Conservation (phyloP, 768 basidiomycete species). For the Russula abietina region DNA sequence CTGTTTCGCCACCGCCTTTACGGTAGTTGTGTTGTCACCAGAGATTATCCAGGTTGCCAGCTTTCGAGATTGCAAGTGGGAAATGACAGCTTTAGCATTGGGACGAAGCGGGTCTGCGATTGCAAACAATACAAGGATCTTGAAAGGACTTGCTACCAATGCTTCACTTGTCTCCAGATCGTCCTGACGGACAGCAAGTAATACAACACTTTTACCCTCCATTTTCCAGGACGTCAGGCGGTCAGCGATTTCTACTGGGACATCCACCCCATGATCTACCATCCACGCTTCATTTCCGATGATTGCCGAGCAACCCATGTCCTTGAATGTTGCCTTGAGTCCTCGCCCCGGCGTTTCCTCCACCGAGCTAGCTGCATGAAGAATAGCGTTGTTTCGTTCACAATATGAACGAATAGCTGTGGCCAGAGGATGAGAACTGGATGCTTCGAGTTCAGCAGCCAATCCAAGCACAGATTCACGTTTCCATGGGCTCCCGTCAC, state of each 20-base stretch:
- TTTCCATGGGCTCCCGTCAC: conserved; percentile 30
- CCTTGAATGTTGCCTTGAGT: conserved; percentile 44
- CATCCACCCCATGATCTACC: conserved; percentile 38
- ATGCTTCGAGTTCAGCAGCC: conserved; percentile 49
- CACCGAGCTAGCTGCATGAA: conserved; percentile 34
- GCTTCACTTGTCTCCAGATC: background rate
- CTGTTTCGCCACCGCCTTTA: conserved; percentile 57
- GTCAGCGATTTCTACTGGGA: conserved; percentile 31
- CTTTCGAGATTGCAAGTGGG: conserved; percentile 43
- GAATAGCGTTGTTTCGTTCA: conserved; percentile 30
- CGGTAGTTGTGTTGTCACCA: conserved; percentile 69
- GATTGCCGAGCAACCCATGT: conserved; percentile 41
- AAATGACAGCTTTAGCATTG: conserved; percentile 52
- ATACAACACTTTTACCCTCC: conserved; percentile 67
- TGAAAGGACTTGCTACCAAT: conserved; percentile 25
- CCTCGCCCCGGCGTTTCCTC: conserved; percentile 67
- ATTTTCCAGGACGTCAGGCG: conserved; percentile 48
- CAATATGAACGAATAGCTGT: conserved; percentile 51
- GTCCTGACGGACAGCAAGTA: conserved; percentile 43
- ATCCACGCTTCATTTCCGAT: conserved; percentile 71
- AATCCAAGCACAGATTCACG: conserved; percentile 43
- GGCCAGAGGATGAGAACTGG: conserved; percentile 62
- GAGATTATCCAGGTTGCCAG: conserved; percentile 76
- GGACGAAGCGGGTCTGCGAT: conserved; percentile 58
- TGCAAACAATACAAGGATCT: conserved; percentile 48